Evolutionary conservation across 2,329 filamentous ascomycete species (phyloP).

Genomic region (Cadophora gregata): DNA sequence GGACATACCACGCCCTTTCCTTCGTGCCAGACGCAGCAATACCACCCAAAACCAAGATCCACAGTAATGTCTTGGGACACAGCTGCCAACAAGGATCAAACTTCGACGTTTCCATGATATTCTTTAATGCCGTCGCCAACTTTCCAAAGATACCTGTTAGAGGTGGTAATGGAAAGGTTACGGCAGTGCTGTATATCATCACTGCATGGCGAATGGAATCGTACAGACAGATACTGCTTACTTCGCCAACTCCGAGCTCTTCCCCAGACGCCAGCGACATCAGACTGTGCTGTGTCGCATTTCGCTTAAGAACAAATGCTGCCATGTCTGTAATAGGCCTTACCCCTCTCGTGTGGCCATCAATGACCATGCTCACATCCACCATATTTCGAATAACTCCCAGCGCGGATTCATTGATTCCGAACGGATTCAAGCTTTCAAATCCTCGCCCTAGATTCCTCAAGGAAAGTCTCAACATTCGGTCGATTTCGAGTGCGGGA

Average conservation of each 20-base stretch:
- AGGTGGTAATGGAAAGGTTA: slow-evolving; percentile 20
- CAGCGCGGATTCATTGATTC: not conserved
- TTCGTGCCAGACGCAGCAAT: slow-evolving; percentile 13
- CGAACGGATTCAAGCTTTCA: slow-evolving; percentile 13
- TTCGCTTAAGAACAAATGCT: slow-evolving; percentile 18
- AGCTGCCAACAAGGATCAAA: slow-evolving; percentile 18
- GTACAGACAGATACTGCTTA: slow-evolving; percentile 21
- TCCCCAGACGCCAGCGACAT: slow-evolving; percentile 21
- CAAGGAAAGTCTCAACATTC: not conserved
- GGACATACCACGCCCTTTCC: slow-evolving; percentile 22
- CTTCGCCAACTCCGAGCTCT: slow-evolving; percentile 18
- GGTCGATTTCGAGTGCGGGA: not conserved
- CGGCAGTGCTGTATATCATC: slow-evolving; percentile 25
- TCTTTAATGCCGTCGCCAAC: slow-evolving; percentile 3
- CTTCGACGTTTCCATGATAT: slow-evolving; percentile 18
- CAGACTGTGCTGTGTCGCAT: slow-evolving; percentile 22
- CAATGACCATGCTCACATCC: slow-evolving; percentile 26
- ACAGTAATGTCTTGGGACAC: slow-evolving; percentile 15
- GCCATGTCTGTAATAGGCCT: slow-evolving; percentile 19
- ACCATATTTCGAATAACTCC: slow-evolving; percentile 19
- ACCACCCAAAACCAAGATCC: slow-evolving; percentile 26
- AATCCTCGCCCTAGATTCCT: slow-evolving; percentile 17
- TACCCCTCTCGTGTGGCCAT: slow-evolving; percentile 19
- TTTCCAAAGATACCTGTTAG: slow-evolving; percentile 20
- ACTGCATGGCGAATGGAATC: slow-evolving; percentile 25